Evolutionary conservation across 225 moss, liverwort and hornwort species (phyloP), one percentile per base, ranked within the genome.

Genomic region (Rhytidiadelphus loreus): DNA sequence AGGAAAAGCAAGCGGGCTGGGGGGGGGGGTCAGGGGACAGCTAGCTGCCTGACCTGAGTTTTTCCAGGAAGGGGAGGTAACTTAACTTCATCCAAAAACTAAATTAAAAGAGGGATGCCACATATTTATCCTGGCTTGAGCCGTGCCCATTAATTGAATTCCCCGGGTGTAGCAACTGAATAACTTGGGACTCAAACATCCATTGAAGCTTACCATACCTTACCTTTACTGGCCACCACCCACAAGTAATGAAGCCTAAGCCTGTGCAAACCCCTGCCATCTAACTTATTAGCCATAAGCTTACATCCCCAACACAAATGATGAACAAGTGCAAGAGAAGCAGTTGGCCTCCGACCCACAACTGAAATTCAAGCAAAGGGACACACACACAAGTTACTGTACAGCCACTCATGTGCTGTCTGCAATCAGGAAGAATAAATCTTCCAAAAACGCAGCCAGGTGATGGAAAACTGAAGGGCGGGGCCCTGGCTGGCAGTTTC

Each of bases 401-500:
- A 52, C 4, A 4, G 52, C 16, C 16, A 50, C 50, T 50, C 35
- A 35, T 9, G 65, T 35, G 20, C 6, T 35, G 32, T 33, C 33
- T 33, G 41, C 43, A 15, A 9, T 8, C 16, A 43, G 43, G 71
- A 71, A 43, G 71, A 71, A 43, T 43, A 43, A 43, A 71, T 16
- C 71, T 43, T 71, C 71, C 26, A 2, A 71, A n/a, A 26, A 26
- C 3, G 1, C 28, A 7, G 52, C 52, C 52, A 52, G 44, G 5
- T 26, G 72, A 28, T 72, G 72, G 17, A 44, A 72, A 71, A 26
- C n/a, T n/a, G n/a, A n/a, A n/a, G n/a, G n/a, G n/a, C n/a, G n/a
- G 28, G 1, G 29, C 0, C 44, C n/a, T n/a, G n/a, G n/a, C n/a
- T n/a, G n/a, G 0, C 44, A 44, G 6, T 6, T 72, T 10, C 72